Percentiles rank a stretch among this genome's conserved stretches.
Evolutionary conservation across 2,329 filamentous ascomycete species (phyloP).

Genomic region (Coniochaeta sp.): DNA sequence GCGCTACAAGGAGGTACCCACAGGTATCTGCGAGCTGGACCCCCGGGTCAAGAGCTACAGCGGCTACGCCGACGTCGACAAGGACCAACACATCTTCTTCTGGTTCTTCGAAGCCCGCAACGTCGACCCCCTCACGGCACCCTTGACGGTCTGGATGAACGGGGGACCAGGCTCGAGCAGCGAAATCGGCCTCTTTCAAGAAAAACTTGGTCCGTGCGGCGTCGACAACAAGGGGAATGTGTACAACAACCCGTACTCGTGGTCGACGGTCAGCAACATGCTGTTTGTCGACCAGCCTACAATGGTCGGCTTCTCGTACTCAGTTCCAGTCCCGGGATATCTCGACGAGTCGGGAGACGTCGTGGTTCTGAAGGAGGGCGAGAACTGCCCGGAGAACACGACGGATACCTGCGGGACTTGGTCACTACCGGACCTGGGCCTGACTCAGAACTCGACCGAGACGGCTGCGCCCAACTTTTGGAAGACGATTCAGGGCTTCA

Average conservation of each 20-base stretch:
- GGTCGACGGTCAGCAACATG: constrained; percentile 52
- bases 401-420: constrained; percentile 45
- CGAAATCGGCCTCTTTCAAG: constrained; percentile 49
- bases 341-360: constrained; percentile 18
- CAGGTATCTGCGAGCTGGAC: constrained; percentile 36
- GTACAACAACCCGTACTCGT: constrained; percentile 50
- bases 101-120: constrained; percentile 46
- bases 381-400: constrained; percentile 43
- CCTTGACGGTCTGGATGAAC: constrained; percentile 45
- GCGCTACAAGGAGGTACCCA: constrained; percentile 39
- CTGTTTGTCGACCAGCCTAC: constrained; percentile 56
- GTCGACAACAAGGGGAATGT: constrained; percentile 35
- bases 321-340: constrained; percentile 27
- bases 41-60: constrained; percentile 33
- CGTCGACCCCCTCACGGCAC: constrained; percentile 33
- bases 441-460: constrained; percentile 45
- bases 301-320: constrained; percentile 50
- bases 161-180: constrained; percentile 45
- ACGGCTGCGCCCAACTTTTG: constrained; percentile 52
- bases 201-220: constrained; percentile 27
- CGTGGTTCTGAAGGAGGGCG: constrained; percentile 32
- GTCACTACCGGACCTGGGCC: constrained; percentile 38
- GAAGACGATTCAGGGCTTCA: constrained; percentile 55
- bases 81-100: constrained; percentile 33
- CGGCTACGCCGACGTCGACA: constrained; percentile 33